Evolutionary conservation across 116 monocot genomes (phyloP), one percentile per base, ranked within the genome.

Genomic region (Cymodocea nodosa): DNA sequence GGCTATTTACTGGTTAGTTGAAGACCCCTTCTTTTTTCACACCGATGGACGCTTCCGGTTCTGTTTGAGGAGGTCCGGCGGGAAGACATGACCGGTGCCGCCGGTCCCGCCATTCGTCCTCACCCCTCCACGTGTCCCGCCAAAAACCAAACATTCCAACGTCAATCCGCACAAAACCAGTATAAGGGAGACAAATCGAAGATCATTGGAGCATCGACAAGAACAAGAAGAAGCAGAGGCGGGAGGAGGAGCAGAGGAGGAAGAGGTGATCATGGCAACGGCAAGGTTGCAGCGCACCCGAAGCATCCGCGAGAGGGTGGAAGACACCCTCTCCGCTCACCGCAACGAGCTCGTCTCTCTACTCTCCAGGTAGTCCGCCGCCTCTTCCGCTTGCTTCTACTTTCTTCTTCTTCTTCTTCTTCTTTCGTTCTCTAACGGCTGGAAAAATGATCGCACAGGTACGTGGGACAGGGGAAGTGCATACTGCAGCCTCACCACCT

Each of bases 401-500:
- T 17, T 11, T 15, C 25, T 23, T 10, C 23, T 25, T 25, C 8
- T 6, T 22, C 1, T 14, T 20, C 23, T 56, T 56, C 6, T 23
- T 25, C 25, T 7, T 65, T 65, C n/a, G 1, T 10, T 44, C 44
- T 44, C 44, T 44, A 9, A 44, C 12, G 44, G 65, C 20, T 16
- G 52, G 3, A 15, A 8, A 22, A 23, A 16, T 52, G 35, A 67
- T 39, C 39, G 37, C 14, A 35, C 70, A 90, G 92, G 68, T 94
- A 87, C 37, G 68, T 90, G 66, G 75, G 52, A 15, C 80, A 89
- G 67, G 94, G 90, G n/a, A 90, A 90, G 81, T 70, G 94, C 15
- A 81, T 94, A 51, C 81, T 94, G 23, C 94, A 87, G 76, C 87
- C 90, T n/a, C 90, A 90, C 79, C 75, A 87, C 75, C 84, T 94